phyloP scores from a whole-genome alignment of 768 basidiomycete genomes.

The Amylocystis lapponica region DNA sequence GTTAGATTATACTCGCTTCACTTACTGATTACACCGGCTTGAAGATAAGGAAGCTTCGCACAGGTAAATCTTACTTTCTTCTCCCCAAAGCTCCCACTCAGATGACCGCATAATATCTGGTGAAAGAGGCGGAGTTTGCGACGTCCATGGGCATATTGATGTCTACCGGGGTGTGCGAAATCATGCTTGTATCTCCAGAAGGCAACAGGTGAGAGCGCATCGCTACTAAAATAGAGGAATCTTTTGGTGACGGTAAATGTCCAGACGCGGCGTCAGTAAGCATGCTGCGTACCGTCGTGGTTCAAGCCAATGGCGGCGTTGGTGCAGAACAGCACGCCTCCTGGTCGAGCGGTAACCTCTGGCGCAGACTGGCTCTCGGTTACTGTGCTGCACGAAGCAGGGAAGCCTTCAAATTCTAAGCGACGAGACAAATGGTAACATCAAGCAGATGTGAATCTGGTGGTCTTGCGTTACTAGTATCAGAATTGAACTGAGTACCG shows the following conservation, averaged over 20 bases:
- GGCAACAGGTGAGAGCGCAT: constrained; percentile 54
- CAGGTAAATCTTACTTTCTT: constrained; percentile 56
- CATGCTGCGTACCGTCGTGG: constrained; percentile 44
- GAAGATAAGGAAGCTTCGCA: constrained; percentile 50
- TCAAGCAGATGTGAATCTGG: constrained; percentile 47
- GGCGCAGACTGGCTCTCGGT: neutral
- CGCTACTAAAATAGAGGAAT: constrained; percentile 54
- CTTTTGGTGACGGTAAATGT: constrained; percentile 25
- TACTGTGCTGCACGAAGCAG: constrained; percentile 37
- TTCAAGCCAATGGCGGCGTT: constrained; percentile 54
- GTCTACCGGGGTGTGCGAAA: constrained; percentile 33
- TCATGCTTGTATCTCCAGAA: constrained; percentile 14
- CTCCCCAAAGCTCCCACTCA: constrained; percentile 52
- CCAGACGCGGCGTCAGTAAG: constrained; percentile 1
- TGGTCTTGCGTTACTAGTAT: constrained; percentile 63
- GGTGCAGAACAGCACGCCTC: constrained; percentile 42
- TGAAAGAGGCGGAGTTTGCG: constrained; percentile 22
- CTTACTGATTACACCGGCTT: constrained; percentile 42
- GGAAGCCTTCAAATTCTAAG: constrained; percentile 46
- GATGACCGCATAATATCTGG: constrained; percentile 21
- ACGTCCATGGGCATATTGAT: constrained; percentile 34
- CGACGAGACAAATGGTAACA: constrained; percentile 38
- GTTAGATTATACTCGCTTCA: constrained; percentile 2
- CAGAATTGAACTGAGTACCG: constrained; percentile 48
- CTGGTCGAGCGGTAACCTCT: constrained; percentile 24